A percentile compares a stretch with the other conserved stretches of the same genome.
Conservation (phyloP, 2,329 filamentous ascomycete genomes). For the Fusarium virguliforme region DNA sequence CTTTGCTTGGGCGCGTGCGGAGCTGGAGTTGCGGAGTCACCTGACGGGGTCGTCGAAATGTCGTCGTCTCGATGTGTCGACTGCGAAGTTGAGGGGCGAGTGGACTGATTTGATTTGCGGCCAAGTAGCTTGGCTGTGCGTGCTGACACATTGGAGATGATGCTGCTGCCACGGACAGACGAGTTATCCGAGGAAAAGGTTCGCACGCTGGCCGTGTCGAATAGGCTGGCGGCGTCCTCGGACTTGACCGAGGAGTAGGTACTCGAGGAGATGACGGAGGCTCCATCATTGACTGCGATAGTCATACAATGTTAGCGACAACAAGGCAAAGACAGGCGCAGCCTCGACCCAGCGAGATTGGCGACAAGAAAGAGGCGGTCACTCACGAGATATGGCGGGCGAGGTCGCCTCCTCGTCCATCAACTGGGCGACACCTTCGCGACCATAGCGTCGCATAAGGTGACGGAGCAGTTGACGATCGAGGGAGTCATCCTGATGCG, state of each 20-base stretch:
- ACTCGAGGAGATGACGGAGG: slow-evolving; percentile 56
- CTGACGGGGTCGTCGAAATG: slow-evolving; percentile 43
- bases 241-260: slow-evolving; percentile 56
- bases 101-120: slow-evolving; percentile 48
- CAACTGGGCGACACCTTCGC: slow-evolving; percentile 54
- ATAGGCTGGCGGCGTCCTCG: slow-evolving; percentile 57
- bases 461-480: slow-evolving; percentile 57
- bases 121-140: slow-evolving; percentile 57
- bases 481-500: slow-evolving; percentile 51
- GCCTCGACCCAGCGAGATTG: neutral
- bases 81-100: slow-evolving; percentile 44
- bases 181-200: slow-evolving; percentile 61
- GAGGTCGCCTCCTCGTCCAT: slow-evolving; percentile 55
- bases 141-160: slow-evolving; percentile 60
- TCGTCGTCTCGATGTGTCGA: slow-evolving; percentile 42
- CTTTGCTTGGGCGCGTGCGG: slow-evolving; percentile 58
- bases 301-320: slow-evolving; percentile 22
- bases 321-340: slow-evolving; percentile 7
- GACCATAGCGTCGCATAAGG: slow-evolving; percentile 55
- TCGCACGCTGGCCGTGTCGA: slow-evolving; percentile 57
- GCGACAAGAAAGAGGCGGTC: slow-evolving; percentile 1
- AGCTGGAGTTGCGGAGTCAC: slow-evolving; percentile 45
- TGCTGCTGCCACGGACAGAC: slow-evolving; percentile 59
- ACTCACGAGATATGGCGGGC: slow-evolving; percentile 53
- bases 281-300: slow-evolving; percentile 51